A percentile compares a stretch with the other conserved stretches of the same genome.
phyloP scores from a whole-genome alignment of 805 yeast genomes.

The Metschnikowia kofuensis region DNA sequence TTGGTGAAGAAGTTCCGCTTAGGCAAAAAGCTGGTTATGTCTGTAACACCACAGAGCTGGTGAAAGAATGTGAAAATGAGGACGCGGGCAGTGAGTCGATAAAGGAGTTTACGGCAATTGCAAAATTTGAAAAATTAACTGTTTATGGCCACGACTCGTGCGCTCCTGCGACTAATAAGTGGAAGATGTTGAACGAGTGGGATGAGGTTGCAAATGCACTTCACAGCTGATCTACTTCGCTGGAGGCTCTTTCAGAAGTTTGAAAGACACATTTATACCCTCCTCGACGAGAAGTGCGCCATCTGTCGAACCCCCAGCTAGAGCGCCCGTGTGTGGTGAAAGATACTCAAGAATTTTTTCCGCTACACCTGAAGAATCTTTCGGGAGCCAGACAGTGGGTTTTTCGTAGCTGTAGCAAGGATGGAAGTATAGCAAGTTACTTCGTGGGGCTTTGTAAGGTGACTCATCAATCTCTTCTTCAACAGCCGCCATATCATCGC shows the following conservation, averaged over 20 bases:
- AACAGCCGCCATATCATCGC: neutral
- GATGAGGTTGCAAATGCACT: slow-evolving; percentile 14
- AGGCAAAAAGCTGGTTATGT: slow-evolving; percentile 9
- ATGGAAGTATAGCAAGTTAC: slow-evolving; percentile 29
- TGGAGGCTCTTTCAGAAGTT: slow-evolving; percentile 13
- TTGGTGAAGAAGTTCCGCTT: slow-evolving; percentile 11
- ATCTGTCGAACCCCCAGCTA: slow-evolving; percentile 13
- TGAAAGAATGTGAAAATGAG: slow-evolving; percentile 1
- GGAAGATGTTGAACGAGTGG: slow-evolving; percentile 16
- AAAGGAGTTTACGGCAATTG: slow-evolving; percentile 13
- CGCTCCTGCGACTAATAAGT: slow-evolving; percentile 15
- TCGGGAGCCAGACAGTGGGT: slow-evolving; percentile 41
- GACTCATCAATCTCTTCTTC: slow-evolving; percentile 1
- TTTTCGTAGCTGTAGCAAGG: slow-evolving; percentile 36
- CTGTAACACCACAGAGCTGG: slow-evolving; percentile 10
- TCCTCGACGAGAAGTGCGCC: slow-evolving; percentile 11
- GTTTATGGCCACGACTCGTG: slow-evolving; percentile 17
- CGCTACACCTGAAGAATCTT: slow-evolving; percentile 14
- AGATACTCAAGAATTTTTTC: slow-evolving; percentile 5
- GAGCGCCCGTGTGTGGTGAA: neutral
- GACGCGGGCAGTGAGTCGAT: slow-evolving; percentile 3
- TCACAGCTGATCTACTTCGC: slow-evolving; percentile 3
- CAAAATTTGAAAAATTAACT: slow-evolving; percentile 10
- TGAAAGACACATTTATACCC: slow-evolving; percentile 5
- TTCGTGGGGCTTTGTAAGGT: neutral